Percentiles rank a stretch among this genome's conserved stretches.
These are phyloP conservation scores for Copromyces sp. DNA, from an alignment of 495 filamentous ascomycete genomes.

Conservation along the genomic window DNA sequence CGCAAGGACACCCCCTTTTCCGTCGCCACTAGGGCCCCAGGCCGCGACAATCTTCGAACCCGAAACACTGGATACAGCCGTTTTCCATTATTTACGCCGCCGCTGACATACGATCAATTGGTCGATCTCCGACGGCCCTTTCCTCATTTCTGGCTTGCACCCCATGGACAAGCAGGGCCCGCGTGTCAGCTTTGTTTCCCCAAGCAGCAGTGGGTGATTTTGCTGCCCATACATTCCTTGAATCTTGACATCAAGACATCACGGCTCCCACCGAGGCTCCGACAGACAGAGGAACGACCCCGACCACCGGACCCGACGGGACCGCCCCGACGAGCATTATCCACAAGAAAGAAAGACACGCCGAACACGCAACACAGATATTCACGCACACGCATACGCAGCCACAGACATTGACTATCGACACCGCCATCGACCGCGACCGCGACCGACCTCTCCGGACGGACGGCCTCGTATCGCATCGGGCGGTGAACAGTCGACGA, in stretches of 20 bases:
- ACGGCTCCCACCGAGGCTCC: neutral
- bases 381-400: neutral
- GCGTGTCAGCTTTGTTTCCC: constrained; percentile 1
- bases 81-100: neutral
- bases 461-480: neutral
- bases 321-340: neutral
- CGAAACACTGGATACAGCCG: neutral
- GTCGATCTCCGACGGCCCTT: neutral
- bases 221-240: neutral
- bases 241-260: neutral
- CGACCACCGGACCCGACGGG: neutral
- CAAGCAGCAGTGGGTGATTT: constrained; percentile 7
- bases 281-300: neutral
- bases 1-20: neutral
- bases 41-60: neutral
- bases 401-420: neutral
- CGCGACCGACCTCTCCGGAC: neutral
- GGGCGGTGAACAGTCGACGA: neutral
- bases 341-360: neutral
- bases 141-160: constrained; percentile 1
- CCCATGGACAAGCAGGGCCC: constrained; percentile 9
- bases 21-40: neutral
- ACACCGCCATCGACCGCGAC: neutral
- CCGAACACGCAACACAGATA: neutral
- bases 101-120: neutral